A percentile compares a stretch with the other conserved stretches of the same genome.
Evolutionary conservation across 2,329 filamentous ascomycete species (phyloP).

Genomic region (Aureobasidium sp.): DNA sequence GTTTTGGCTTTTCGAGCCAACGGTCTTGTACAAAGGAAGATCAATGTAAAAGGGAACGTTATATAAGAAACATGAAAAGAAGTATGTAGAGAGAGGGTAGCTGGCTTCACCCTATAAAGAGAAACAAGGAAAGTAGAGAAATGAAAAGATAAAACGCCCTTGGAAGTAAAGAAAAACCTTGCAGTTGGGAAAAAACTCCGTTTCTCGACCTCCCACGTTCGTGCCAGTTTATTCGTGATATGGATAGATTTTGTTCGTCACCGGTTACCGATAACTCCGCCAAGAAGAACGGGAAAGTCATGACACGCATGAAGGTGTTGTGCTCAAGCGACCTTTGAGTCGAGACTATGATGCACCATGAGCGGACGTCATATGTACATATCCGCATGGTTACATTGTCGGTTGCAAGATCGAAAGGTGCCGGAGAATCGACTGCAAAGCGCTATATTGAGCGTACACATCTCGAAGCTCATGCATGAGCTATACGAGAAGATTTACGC

Average conservation of each 20-base stretch:
- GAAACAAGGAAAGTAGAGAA: neutral
- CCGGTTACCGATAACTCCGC: neutral
- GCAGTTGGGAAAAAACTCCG: neutral
- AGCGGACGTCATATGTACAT: neutral
- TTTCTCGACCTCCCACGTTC: neutral
- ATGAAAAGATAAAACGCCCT: neutral
- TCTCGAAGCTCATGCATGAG: neutral
- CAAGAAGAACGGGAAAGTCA: neutral
- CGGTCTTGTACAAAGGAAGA: neutral
- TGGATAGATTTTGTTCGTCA: conserved; percentile 4
- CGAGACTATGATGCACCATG: neutral
- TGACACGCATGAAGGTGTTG: neutral
- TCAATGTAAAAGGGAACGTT: neutral
- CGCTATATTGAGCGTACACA: neutral
- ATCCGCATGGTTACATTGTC: neutral
- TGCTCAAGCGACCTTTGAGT: neutral
- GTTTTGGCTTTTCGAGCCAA: neutral
- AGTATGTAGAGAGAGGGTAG: neutral
- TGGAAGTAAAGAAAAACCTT: neutral
- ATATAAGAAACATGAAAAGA: neutral
- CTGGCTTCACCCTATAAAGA: neutral
- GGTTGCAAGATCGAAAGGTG: neutral
- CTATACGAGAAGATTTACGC: neutral
- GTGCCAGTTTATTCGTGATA: conserved; percentile 1
- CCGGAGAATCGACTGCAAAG: neutral